Conservation (phyloP, 768 basidiomycete species). For the Tricholoma saponaceum region DNA sequence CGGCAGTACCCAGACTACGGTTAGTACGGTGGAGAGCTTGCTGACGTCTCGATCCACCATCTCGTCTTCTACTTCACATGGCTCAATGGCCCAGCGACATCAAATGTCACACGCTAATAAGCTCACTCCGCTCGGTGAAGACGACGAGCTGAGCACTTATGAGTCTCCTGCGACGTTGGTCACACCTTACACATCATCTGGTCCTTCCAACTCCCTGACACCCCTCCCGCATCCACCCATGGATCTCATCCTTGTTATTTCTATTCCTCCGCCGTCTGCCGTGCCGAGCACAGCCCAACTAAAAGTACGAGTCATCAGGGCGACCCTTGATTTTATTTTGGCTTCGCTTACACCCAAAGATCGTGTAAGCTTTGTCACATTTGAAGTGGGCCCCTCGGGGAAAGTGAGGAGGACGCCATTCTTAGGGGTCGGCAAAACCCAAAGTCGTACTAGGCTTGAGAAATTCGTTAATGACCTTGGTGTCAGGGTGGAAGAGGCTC, state of each 20-base stretch:
- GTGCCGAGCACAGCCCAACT: slow-evolving; percentile 77
- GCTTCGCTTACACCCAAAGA: slow-evolving; percentile 74
- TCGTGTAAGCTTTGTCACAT: slow-evolving; percentile 86
- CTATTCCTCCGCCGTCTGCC: slow-evolving; percentile 71
- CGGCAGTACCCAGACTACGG: slow-evolving; percentile 65
- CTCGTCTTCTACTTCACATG: slow-evolving; percentile 73
- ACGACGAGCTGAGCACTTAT: slow-evolving; percentile 60
- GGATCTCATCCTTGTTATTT: slow-evolving; percentile 90
- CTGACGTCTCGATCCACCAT: slow-evolving; percentile 65
- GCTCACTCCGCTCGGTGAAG: slow-evolving; percentile 66
- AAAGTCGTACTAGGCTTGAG: slow-evolving; percentile 65
- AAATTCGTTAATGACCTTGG: slow-evolving; percentile 77
- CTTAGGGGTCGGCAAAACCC: slow-evolving; percentile 63
- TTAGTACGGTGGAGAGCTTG: slow-evolving; percentile 64
- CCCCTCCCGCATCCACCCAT: slow-evolving; percentile 84
- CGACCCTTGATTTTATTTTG: slow-evolving; percentile 83
- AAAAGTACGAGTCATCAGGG: slow-evolving; percentile 85
- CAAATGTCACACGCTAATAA: slow-evolving; percentile 39
- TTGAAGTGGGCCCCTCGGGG: slow-evolving; percentile 82
- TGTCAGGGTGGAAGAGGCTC: slow-evolving; percentile 34
- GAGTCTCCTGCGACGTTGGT: slow-evolving; percentile 56
- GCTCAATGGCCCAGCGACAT: slow-evolving; percentile 41
- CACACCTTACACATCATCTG: slow-evolving; percentile 67
- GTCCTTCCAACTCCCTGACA: slow-evolving; percentile 74
- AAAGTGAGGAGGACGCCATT: slow-evolving; percentile 93